Percentiles rank a stretch among this genome's conserved stretches.
Evolutionary conservation across 1,139 yeast genomes (phyloP).

Genomic region (Geotrichum cucujoidarum): DNA sequence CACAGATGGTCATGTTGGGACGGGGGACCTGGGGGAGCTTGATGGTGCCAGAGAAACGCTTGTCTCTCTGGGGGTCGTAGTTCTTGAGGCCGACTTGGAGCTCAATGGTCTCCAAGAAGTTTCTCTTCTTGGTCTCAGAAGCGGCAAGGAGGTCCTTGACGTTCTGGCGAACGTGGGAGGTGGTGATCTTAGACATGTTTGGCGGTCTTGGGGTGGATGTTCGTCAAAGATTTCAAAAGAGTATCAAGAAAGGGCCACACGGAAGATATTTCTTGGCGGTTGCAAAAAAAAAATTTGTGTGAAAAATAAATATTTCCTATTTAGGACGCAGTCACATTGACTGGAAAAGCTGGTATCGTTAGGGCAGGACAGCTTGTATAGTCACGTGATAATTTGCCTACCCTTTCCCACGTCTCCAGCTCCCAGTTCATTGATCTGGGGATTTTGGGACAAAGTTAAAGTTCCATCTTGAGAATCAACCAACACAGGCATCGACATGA

Average conservation of each 20-base stretch:
- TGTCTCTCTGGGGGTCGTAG: conserved; percentile 99
- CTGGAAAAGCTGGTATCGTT: too few species aligned
- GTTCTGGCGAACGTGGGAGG: conserved; percentile 93
- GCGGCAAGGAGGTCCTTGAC: conserved; percentile 86
- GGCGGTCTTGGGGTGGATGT: too few species aligned
- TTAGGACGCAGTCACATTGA: conserved; percentile 1
- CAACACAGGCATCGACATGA: too few species aligned
- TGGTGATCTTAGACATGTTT: conserved; percentile 88
- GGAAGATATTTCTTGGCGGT: not conserved
- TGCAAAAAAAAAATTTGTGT: not conserved
- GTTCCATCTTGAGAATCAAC: too few species aligned
- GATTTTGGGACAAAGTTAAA: too few species aligned
- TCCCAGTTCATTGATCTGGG: too few species aligned
- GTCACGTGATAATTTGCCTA: too few species aligned
- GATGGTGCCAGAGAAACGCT: conserved; percentile 99
- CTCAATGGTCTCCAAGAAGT: conserved; percentile 99
- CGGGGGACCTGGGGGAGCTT: conserved; percentile 99
- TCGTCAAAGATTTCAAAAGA: not conserved
- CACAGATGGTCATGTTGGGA: conserved; percentile 99
- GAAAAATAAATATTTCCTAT: not conserved
- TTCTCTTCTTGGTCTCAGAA: conserved; percentile 99
- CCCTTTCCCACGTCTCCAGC: too few species aligned
- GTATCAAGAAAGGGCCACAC: not conserved
- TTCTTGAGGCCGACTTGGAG: conserved; percentile 99
- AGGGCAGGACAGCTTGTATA: too few species aligned